Base-by-base conservation (phyloP, 345 rosid genomes). In the Limnanthes douglasii region DNA sequence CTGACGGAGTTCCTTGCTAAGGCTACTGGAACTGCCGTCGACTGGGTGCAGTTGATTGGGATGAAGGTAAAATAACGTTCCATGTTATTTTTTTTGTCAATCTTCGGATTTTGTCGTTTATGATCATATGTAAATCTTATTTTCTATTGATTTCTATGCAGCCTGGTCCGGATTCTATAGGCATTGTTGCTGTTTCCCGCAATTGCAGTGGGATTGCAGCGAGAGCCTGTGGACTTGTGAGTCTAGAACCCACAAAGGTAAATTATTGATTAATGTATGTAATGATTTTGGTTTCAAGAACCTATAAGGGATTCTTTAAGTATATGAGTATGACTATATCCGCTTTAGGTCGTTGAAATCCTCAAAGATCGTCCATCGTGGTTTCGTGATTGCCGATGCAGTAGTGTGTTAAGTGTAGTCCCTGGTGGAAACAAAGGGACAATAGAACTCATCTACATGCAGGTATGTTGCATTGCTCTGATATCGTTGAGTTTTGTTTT, bases 141-240 rank as follows among this genome's bases (percentile, higher is more conserved):
- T 10, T 31, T 19, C 32, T 45, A 4, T 37, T 48, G 34, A 18
- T 34, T 24, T 31, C 23, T 52, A 2, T 51, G 38, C 43, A 88
- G 97, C 97, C 97, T 88, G 95, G 97, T 88, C 97, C 97, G 75
- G 97, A 88, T 88, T 88, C 97, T 60, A 83, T 88, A 73, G 97
- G 95, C 43, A 88, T 79, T 39, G 93, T 88, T 49, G 95, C 97
- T 73, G 78, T 83, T 58, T 88, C 95, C 66, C 86, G 90, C 86
- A 88, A 88, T 53, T 73, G 78, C 60, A 73, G 71, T 37, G 97
- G 97, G 56, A 73, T 88, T 53, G 97, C 97, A 72, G 97, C 97
- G 48, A 95, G 97, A 60, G 97, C 92, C 64, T 88, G 95, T 24
- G 81, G 97, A 68, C 95, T 88, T 25, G 90, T 88, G 83, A 88